phyloP scores from a whole-genome alignment of 2,329 filamentous ascomycete species.

The Aphanoascus verrucosus region DNA sequence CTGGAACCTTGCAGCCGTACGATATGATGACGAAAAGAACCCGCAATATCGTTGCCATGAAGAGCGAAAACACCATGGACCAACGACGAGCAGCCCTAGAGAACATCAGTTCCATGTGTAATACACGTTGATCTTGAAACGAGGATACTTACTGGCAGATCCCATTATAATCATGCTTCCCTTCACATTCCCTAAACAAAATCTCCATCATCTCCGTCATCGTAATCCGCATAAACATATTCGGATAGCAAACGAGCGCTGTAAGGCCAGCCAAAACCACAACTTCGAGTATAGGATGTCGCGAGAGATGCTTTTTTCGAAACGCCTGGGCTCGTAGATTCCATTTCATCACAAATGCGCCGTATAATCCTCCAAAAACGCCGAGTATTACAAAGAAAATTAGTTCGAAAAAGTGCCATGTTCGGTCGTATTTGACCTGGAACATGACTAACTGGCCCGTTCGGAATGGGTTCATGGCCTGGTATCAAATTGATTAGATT shows the following conservation, averaged over 20 bases:
- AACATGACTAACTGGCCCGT: slow-evolving; percentile 99
- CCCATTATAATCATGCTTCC: slow-evolving; percentile 74
- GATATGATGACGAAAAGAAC: slow-evolving; percentile 84
- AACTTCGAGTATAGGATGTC: slow-evolving; percentile 78
- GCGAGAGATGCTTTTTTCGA: slow-evolving; percentile 77
- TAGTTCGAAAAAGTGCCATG: slow-evolving; percentile 96
- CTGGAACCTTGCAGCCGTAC: slow-evolving; percentile 95
- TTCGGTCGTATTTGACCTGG: slow-evolving; percentile 86
- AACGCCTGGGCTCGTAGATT: slow-evolving; percentile 85
- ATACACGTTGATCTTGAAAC: neutral
- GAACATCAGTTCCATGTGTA: slow-evolving; percentile 2
- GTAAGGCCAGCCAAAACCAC: slow-evolving; percentile 73
- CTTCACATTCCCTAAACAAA: slow-evolving; percentile 86
- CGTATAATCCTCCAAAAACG: slow-evolving; percentile 87
- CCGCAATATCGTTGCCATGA: slow-evolving; percentile 68
- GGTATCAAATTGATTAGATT: slow-evolving; percentile 8
- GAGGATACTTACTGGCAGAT: slow-evolving; percentile 59
- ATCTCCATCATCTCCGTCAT: slow-evolving; percentile 99
- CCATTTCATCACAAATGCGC: slow-evolving; percentile 96
- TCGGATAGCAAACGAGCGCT: slow-evolving; percentile 90
- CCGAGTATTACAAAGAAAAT: slow-evolving; percentile 87
- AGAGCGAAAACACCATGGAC: slow-evolving; percentile 66
- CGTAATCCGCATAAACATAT: slow-evolving; percentile 88
- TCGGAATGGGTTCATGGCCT: slow-evolving; percentile 92
- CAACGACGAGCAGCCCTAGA: slow-evolving; percentile 54